Conservation (phyloP, 441 rosid species). For the Croton laevigatus region DNA sequence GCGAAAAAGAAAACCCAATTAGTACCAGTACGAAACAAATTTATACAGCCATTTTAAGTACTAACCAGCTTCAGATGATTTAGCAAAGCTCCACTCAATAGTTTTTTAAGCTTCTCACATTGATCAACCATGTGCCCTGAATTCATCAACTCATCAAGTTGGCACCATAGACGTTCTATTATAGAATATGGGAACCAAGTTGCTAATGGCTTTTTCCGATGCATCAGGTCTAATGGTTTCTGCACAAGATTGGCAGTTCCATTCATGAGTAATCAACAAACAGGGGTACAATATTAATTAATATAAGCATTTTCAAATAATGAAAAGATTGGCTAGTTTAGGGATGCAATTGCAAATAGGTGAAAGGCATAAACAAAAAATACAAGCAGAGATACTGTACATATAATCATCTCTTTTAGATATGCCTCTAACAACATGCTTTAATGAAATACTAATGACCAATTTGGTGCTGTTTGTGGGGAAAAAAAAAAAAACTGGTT, state of each 20-base stretch:
- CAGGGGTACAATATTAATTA: slow-evolving; percentile 4
- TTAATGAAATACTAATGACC: too few relatives aligned
- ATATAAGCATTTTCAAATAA: not conserved
- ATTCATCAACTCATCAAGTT: slow-evolving; percentile 55
- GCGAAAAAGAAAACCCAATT: not conserved
- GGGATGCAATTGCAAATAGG: not conserved
- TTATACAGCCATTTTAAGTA: not conserved
- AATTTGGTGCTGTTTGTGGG: too few relatives aligned
- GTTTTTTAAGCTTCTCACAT: slow-evolving; percentile 65
- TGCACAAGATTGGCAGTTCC: slow-evolving; percentile 34
- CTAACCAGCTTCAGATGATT: slow-evolving; percentile 85
- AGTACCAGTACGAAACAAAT: too few relatives aligned
- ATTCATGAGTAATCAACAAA: slow-evolving; percentile 17
- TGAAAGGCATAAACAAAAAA: not conserved
- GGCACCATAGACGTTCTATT: slow-evolving; percentile 79
- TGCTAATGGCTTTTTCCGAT: slow-evolving; percentile 71
- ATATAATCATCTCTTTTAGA: not conserved
- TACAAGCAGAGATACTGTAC: not conserved
- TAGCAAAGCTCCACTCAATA: slow-evolving; percentile 59
- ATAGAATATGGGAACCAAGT: slow-evolving; percentile 87
- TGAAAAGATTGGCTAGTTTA: not conserved
- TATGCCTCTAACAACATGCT: not conserved
- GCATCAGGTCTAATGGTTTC: slow-evolving; percentile 73
- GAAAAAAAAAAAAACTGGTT: too few relatives aligned
- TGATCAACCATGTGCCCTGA: slow-evolving; percentile 75